Conservation (phyloP, 805 yeast species). For the Hermanozyma aechmeae region DNA sequence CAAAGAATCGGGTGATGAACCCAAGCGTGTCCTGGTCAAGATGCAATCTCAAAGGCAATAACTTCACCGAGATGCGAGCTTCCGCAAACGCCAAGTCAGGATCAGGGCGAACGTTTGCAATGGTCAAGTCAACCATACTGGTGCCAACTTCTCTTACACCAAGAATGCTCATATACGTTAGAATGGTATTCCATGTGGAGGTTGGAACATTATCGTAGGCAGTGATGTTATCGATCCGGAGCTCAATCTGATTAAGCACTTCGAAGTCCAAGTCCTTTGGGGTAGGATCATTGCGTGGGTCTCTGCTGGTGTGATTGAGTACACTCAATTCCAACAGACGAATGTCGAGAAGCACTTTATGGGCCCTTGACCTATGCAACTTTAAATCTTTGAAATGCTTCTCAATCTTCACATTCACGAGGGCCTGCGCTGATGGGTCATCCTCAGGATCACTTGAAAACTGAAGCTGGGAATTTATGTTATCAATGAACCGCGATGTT, state of each 20-base stretch:
- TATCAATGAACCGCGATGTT: conserved; percentile 37
- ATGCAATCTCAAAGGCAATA: conserved; percentile 72
- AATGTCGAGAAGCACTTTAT: conserved; percentile 51
- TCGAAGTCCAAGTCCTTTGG: conserved; percentile 29
- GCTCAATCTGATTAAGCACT: conserved; percentile 36
- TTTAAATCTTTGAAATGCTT: conserved; percentile 36
- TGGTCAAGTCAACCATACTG: conserved; percentile 45
- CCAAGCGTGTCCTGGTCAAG: conserved; percentile 93
- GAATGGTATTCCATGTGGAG: conserved; percentile 85
- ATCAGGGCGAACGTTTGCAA: conserved; percentile 60
- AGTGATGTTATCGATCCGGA: conserved; percentile 46
- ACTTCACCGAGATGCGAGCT: conserved; percentile 38
- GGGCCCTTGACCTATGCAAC: conserved; percentile 54
- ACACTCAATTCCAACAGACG: conserved; percentile 43
- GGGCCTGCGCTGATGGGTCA: conserved; percentile 5
- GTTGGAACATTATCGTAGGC: conserved; percentile 72
- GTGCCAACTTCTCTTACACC: conserved; percentile 66
- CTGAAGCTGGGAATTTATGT: conserved; percentile 40
- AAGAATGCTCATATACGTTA: conserved; percentile 57
- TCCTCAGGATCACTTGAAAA: too few species aligned
- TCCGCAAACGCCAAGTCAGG: conserved; percentile 61
- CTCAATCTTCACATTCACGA: conserved; percentile 19
- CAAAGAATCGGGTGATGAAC: conserved; percentile 69
- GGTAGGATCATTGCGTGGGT: conserved; percentile 31
- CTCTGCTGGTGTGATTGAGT: conserved; percentile 35